Conservation (phyloP, 208 protist genomes). For the Phytomonas sp. region DNA sequence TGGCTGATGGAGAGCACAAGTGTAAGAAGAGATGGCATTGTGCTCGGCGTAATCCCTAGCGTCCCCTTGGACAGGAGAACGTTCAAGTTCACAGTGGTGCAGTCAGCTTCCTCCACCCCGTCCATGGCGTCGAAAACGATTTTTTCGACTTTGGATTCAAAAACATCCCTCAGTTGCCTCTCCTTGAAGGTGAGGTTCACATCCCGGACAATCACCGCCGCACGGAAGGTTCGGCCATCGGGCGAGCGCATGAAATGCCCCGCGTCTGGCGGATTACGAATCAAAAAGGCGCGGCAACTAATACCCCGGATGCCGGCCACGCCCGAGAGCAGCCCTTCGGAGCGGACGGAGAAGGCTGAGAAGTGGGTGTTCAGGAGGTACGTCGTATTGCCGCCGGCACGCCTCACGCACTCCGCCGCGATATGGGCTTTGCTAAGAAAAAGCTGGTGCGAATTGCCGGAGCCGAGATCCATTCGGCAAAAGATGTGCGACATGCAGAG, state of each 20-base stretch:
- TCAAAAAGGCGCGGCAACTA: conserved; percentile 42
- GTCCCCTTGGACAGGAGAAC: conserved; percentile 30
- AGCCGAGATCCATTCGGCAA: conserved; percentile 57
- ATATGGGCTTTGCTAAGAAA: conserved; percentile 29
- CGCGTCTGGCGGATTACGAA: conserved; percentile 35
- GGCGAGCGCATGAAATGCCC: conserved; percentile 39
- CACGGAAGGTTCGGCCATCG: conserved; percentile 58
- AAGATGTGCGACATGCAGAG: conserved; percentile 35
- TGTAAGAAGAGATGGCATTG: conserved; percentile 52
- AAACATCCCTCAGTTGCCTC: conserved; percentile 82
- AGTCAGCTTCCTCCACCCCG: conserved; percentile 52
- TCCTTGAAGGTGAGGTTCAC: conserved; percentile 75
- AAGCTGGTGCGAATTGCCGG: conserved; percentile 64
- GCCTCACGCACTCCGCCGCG: conserved; percentile 20
- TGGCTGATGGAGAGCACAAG: conserved; percentile 43
- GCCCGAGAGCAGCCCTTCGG: conserved; percentile 74
- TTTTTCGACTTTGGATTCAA: conserved; percentile 50
- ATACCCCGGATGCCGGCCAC: conserved; percentile 38
- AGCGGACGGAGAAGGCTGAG: conserved; percentile 37
- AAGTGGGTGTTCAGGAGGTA: conserved; percentile 23
- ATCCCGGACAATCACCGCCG: conserved; percentile 30
- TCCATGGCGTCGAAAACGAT: conserved; percentile 55
- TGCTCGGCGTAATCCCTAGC: conserved; percentile 69
- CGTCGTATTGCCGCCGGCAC: conserved; percentile 16
- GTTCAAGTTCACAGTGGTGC: conserved; percentile 40